A percentile compares a stretch with the other conserved stretches of the same genome.
Evolutionary conservation across 495 filamentous ascomycete genomes (phyloP).

Genomic region (Aspergillus ostianus): DNA sequence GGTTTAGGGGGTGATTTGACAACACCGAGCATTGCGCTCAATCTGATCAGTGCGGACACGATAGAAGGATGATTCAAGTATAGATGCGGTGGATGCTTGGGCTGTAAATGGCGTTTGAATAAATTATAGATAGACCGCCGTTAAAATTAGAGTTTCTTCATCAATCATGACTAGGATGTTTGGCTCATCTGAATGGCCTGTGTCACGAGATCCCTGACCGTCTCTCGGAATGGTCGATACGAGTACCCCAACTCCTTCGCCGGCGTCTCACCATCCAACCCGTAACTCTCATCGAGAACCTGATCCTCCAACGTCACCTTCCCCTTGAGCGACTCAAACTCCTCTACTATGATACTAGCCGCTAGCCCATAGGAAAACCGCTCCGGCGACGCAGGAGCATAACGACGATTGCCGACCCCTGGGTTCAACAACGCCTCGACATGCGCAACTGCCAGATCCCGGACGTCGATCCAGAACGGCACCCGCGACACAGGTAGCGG

Average conservation of each 20-base stretch:
- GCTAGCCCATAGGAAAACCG: not conserved
- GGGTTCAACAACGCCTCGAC: not conserved
- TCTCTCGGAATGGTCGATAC: not conserved
- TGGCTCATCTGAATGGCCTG: not conserved
- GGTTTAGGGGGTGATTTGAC: no score
- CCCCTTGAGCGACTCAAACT: not conserved
- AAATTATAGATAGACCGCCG: not conserved
- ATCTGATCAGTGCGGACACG: no score
- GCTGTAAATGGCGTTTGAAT: not conserved
- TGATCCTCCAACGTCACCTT: not conserved
- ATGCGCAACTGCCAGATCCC: not conserved
- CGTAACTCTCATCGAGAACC: not conserved
- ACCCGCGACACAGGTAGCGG: not conserved
- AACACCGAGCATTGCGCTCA: no score
- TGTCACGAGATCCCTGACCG: not conserved
- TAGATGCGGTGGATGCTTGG: not conserved
- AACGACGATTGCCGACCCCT: not conserved
- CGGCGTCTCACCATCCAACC: not conserved
- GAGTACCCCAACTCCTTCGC: not conserved
- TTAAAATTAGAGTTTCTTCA: not conserved
- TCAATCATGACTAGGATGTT: not conserved
- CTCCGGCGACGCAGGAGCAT: not conserved
- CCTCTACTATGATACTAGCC: not conserved
- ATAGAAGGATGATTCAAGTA: no score
- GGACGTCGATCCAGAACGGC: slow-evolving; percentile 1